These are phyloP conservation scores for Paramyrothecium roridum DNA, from an alignment of 2,329 filamentous ascomycete species.

Conservation along the genomic window DNA sequence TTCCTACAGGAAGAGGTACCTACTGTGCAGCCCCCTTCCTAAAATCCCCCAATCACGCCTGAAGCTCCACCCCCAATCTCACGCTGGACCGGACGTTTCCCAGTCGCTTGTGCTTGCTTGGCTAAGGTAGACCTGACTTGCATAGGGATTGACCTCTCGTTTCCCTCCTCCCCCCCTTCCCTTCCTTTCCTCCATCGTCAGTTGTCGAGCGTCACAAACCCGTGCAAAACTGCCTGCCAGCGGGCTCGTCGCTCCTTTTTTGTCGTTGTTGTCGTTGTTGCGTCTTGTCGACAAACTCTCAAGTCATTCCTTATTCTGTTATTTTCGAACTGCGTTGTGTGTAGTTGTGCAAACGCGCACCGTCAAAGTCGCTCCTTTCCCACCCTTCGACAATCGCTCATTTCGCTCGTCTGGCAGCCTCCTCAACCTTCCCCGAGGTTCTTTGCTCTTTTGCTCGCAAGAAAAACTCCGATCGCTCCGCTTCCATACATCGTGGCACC, in stretches of 20 bases:
- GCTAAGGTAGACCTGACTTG: background rate
- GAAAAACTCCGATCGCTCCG: too few relatives aligned
- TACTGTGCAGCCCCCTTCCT: background rate
- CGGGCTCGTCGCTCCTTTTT: conserved; percentile 46
- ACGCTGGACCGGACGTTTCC: background rate
- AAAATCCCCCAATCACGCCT: background rate
- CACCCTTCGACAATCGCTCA: background rate
- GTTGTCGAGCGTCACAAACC: conserved; percentile 28
- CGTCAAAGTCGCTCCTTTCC: background rate
- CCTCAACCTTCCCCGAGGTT: too few relatives aligned
- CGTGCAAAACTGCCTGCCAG: conserved; percentile 43
- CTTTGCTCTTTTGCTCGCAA: too few relatives aligned
- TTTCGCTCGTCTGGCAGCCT: background rate
- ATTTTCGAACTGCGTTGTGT: background rate
- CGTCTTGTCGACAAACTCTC: conserved; percentile 1
- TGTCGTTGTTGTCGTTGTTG: conserved; percentile 14
- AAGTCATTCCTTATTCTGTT: background rate
- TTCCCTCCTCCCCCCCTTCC: conserved; percentile 18
- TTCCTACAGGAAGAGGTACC: too few relatives aligned
- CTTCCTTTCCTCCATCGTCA: conserved; percentile 27
- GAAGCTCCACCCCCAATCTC: background rate
- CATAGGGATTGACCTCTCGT: conserved; percentile 13
- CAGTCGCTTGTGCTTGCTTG: background rate
- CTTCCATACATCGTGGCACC: too few relatives aligned
- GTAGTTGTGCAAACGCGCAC: background rate